Evolutionary conservation across 2,329 filamentous ascomycete genomes (phyloP).

Genomic region (Hymenoscyphus infarciens): DNA sequence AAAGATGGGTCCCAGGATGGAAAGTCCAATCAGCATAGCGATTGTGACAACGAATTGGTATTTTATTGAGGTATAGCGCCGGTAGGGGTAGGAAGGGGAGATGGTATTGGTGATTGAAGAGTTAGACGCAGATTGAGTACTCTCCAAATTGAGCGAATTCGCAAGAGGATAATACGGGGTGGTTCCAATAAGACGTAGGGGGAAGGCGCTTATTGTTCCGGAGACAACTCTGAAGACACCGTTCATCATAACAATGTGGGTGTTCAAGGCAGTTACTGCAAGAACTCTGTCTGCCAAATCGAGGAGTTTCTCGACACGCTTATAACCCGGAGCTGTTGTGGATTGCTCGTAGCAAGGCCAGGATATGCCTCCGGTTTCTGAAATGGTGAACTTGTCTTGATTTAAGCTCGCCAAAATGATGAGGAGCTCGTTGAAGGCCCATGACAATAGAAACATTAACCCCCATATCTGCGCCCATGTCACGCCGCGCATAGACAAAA

Average conservation of each 20-base stretch:
- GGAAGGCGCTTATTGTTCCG: neutral
- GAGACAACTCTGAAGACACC: neutral
- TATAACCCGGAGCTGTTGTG: neutral
- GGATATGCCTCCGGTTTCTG: neutral
- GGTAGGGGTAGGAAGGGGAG: too few species aligned
- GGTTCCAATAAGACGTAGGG: neutral
- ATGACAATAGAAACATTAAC: constrained; percentile 8
- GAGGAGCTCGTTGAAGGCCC: constrained; percentile 2
- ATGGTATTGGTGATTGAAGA: too few species aligned
- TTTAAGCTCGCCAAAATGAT: neutral
- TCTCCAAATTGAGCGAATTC: neutral
- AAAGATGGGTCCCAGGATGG: neutral
- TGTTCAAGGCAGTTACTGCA: neutral
- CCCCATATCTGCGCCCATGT: constrained; percentile 6
- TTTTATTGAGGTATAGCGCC: neutral
- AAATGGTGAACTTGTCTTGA: neutral
- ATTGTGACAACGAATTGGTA: neutral
- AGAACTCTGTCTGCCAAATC: neutral
- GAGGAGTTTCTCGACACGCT: neutral
- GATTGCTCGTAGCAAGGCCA: neutral
- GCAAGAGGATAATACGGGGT: neutral
- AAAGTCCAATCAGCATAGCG: neutral
- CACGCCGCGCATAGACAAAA: constrained; percentile 14
- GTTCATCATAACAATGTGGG: constrained; percentile 3
- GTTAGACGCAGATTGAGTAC: too few species aligned